Conservation (phyloP, 2,329 filamentous ascomycete genomes). For the Sordariomycetes sp. region DNA sequence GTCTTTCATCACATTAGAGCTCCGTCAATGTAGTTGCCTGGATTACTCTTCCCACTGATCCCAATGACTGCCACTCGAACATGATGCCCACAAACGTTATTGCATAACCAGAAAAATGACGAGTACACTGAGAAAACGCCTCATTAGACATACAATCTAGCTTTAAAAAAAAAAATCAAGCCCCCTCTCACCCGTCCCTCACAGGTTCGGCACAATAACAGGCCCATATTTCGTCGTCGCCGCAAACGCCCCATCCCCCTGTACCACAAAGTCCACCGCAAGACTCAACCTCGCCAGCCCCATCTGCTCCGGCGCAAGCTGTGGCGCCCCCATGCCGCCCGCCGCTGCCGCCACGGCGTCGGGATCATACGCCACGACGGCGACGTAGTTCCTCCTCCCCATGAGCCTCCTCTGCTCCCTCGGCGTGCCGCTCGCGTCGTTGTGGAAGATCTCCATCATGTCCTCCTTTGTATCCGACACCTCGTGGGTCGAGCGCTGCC, state of each 20-base stretch:
- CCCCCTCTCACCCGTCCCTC: constrained; percentile 34
- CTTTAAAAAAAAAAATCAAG: neutral
- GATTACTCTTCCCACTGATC: neutral
- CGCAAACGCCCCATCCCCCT: constrained; percentile 72
- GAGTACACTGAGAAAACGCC: neutral
- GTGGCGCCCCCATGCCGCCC: constrained; percentile 1
- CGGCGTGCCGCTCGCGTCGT: constrained; percentile 71
- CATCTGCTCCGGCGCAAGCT: constrained; percentile 15
- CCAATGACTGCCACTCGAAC: neutral
- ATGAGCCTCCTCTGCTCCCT: constrained; percentile 86
- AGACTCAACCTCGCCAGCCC: constrained; percentile 61
- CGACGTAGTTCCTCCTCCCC: constrained; percentile 84
- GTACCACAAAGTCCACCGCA: constrained; percentile 93
- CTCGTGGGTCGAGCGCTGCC: constrained; percentile 58
- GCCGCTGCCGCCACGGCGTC: constrained; percentile 42
- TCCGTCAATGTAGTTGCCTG: neutral
- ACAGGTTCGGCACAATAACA: constrained; percentile 81
- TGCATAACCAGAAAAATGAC: neutral
- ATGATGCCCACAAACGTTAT: neutral
- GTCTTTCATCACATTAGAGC: neutral
- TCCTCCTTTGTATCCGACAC: constrained; percentile 94
- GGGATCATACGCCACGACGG: constrained; percentile 88
- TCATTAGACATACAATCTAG: neutral
- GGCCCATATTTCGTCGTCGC: constrained; percentile 91
- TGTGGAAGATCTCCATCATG: constrained; percentile 99